Conservation (phyloP, 2,329 filamentous ascomycete genomes). For the Paraconiothyrium sp. region DNA sequence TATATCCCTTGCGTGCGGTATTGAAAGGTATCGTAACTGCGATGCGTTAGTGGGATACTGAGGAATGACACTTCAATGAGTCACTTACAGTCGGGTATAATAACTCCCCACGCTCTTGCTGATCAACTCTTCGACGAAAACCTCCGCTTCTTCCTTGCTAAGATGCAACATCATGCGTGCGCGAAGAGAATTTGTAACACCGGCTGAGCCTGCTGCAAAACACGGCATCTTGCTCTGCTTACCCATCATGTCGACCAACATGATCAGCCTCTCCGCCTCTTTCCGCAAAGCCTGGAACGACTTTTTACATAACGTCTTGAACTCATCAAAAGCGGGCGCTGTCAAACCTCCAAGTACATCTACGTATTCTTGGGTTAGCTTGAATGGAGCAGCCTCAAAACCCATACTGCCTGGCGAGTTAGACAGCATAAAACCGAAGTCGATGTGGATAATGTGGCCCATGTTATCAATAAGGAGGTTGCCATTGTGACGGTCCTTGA, state of each 20-base stretch:
- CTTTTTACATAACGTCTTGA: constrained; percentile 82
- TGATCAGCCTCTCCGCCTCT: constrained; percentile 82
- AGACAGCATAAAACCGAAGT: constrained; percentile 90
- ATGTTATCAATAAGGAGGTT: constrained; percentile 87
- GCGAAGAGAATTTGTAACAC: constrained; percentile 74
- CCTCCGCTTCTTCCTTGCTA: constrained; percentile 82
- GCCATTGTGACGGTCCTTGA: constrained; percentile 87
- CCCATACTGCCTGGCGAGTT: constrained; percentile 86
- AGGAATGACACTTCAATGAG: background rate
- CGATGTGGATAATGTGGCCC: constrained; percentile 87
- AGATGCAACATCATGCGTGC: constrained; percentile 84
- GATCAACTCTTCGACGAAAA: constrained; percentile 83
- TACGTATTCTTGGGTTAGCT: constrained; percentile 85
- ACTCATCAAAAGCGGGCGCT: constrained; percentile 75
- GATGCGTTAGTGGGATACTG: constrained; percentile 25
- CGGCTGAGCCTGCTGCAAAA: constrained; percentile 76
- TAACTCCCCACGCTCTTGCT: constrained; percentile 86
- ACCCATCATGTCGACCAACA: constrained; percentile 86
- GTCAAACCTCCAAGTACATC: constrained; percentile 80
- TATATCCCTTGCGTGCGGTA: constrained; percentile 90
- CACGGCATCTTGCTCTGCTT: constrained; percentile 83
- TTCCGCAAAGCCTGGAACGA: constrained; percentile 83
- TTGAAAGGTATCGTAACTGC: constrained; percentile 84
- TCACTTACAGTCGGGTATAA: constrained; percentile 79
- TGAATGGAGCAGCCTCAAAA: constrained; percentile 88